A percentile compares a stretch with the other conserved stretches of the same genome.
Conservation (phyloP, 768 basidiomycete species). For the Calocera viscosa region DNA sequence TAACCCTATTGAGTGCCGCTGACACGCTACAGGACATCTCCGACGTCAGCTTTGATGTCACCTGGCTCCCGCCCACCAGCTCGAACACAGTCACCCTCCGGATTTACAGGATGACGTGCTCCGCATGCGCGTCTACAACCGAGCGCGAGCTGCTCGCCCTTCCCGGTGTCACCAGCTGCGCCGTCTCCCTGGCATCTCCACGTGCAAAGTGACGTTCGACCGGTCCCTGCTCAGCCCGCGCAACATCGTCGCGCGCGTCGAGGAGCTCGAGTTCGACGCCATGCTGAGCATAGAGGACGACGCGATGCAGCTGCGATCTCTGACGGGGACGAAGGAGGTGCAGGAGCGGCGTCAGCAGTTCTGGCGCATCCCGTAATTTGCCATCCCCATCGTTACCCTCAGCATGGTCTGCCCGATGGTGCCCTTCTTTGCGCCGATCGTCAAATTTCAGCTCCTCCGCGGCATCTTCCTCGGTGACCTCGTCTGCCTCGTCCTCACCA, state of each 20-base stretch:
- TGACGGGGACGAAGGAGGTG: conserved; percentile 81
- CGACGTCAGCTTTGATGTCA: conserved; percentile 85
- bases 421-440: conserved; percentile 42
- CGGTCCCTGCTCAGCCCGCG: conserved; percentile 57
- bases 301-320: conserved; percentile 70
- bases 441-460: conserved; percentile 40
- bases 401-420: conserved; percentile 71
- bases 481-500: conserved; percentile 60
- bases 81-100: conserved; percentile 60
- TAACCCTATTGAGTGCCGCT: not conserved
- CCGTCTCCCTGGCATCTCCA: conserved; percentile 68
- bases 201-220: conserved; percentile 65
- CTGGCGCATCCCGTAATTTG: conserved; percentile 60
- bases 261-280: conserved; percentile 83
- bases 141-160: conserved; percentile 54
- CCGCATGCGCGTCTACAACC: conserved; percentile 64
- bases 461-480: conserved; percentile 76
- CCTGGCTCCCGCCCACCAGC: conserved; percentile 51
- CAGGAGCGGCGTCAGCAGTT: conserved; percentile 77
- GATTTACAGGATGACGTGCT: conserved; percentile 86
- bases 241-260: conserved; percentile 75
- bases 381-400: conserved; percentile 87
- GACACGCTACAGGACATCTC: conserved; percentile 60
- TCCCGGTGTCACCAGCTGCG: conserved; percentile 60
- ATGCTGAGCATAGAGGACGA: conserved; percentile 61